phyloP scores from a whole-genome alignment of 495 filamentous ascomycete genomes.

The Aspergillus hancockii region DNA sequence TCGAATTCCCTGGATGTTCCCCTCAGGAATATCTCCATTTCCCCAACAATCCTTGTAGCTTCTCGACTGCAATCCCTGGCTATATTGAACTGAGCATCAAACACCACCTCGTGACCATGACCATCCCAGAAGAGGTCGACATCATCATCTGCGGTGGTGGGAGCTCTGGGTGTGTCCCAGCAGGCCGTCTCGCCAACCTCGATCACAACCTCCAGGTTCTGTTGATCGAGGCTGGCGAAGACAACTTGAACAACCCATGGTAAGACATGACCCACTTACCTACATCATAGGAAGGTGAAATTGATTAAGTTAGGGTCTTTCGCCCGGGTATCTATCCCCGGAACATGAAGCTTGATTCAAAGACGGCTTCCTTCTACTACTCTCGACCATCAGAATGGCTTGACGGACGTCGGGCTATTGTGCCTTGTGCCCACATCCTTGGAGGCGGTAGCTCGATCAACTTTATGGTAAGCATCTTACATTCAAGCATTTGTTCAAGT shows the following conservation, averaged over 20 bases:
- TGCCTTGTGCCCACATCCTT: conserved; percentile 76
- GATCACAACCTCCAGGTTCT: conserved; percentile 80
- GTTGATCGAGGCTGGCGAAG: conserved; percentile 77
- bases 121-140: conserved; percentile 68
- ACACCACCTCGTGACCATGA: conserved; percentile 22
- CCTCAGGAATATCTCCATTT: neutral
- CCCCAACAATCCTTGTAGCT: neutral
- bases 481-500: neutral
- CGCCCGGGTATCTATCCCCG: conserved; percentile 76
- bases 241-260: conserved; percentile 82
- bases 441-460: conserved; percentile 82
- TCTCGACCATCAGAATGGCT: conserved; percentile 74
- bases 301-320: conserved; percentile 51
- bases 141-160: conserved; percentile 81
- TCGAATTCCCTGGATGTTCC: neutral
- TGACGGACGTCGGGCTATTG: conserved; percentile 69
- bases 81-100: neutral
- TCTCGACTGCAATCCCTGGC: neutral
- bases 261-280: conserved; percentile 5
- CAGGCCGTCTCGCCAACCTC: conserved; percentile 75
- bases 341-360: conserved; percentile 83
- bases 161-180: conserved; percentile 73
- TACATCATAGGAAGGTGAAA: neutral
- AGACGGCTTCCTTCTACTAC: conserved; percentile 84
- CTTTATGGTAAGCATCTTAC: conserved; percentile 60